phyloP scores from a whole-genome alignment of 176 grass and related monocot genomes.

The Microstegium vimineum region DNA sequence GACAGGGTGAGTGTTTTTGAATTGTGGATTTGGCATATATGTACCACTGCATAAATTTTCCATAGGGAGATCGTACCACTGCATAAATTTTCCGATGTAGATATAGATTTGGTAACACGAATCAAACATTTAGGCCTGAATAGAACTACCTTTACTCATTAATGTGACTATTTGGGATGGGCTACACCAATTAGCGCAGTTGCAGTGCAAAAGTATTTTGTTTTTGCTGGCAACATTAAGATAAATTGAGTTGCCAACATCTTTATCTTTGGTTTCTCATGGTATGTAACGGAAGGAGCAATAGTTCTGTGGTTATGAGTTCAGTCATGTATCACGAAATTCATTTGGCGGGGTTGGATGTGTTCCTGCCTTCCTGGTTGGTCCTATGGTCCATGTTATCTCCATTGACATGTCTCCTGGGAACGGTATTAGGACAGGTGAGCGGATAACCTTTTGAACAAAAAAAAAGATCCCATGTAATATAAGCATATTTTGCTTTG shows the following conservation, averaged over 20 bases:
- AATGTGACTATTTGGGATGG: background rate
- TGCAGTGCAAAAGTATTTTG: background rate
- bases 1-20: slow-evolving; percentile 63
- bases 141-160: slow-evolving; percentile 10
- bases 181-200: background rate
- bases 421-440: background rate
- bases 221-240: background rate
- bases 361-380: background rate
- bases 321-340: background rate
- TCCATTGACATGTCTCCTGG: background rate
- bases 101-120: background rate
- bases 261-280: background rate
- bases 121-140: background rate
- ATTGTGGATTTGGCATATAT: background rate
- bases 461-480: background rate
- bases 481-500: background rate
- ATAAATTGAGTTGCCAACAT: background rate
- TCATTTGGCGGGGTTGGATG: background rate
- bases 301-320: background rate
- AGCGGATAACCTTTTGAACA: background rate
- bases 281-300: background rate
- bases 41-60: background rate
- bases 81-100: background rate
- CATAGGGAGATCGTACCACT: background rate
- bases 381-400: slow-evolving; percentile 10